Evolutionary conservation across 1,139 yeast genomes (phyloP).

Genomic region (Lipomyces yarrowii): DNA sequence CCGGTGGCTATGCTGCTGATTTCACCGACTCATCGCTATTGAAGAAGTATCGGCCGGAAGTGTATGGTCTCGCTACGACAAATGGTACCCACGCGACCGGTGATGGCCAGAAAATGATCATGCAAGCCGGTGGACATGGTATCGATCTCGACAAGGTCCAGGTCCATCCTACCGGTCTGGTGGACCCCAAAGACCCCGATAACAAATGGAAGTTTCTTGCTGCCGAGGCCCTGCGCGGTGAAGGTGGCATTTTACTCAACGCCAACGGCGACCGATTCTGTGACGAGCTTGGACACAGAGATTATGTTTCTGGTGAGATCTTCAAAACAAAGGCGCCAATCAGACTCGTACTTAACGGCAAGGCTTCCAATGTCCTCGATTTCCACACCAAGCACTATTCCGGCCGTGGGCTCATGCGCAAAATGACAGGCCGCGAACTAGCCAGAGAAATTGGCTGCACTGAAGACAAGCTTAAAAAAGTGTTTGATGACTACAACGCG

Average conservation of each 20-base stretch:
- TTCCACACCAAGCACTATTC: conserved; percentile 54
- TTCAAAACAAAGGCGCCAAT: conserved; percentile 56
- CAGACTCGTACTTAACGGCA: conserved; percentile 52
- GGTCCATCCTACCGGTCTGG: conserved; percentile 81
- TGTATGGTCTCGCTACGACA: conserved; percentile 66
- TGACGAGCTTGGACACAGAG: conserved; percentile 72
- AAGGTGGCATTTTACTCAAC: conserved; percentile 72
- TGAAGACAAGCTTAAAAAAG: conserved; percentile 42
- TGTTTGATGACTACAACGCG: conserved; percentile 51
- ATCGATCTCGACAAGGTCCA: conserved; percentile 78
- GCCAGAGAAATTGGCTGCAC: conserved; percentile 50
- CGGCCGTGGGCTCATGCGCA: conserved; percentile 64
- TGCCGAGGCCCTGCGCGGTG: conserved; percentile 77
- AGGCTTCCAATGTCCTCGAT: conserved; percentile 50
- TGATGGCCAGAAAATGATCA: conserved; percentile 68
- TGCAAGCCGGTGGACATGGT: conserved; percentile 60
- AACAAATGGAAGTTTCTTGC: conserved; percentile 65
- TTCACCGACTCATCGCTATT: conserved; percentile 56
- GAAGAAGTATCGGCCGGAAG: conserved; percentile 62
- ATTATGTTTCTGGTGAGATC: conserved; percentile 65
- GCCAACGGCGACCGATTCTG: conserved; percentile 67
- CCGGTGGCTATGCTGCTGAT: conserved; percentile 77
- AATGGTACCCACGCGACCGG: conserved; percentile 78
- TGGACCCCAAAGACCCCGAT: conserved; percentile 61
- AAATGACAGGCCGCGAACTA: conserved; percentile 54